Evolutionary conservation across 768 basidiomycete genomes (phyloP), one percentile per base, ranked within the genome.

Genomic region (Mrakia hoshinonis): DNA sequence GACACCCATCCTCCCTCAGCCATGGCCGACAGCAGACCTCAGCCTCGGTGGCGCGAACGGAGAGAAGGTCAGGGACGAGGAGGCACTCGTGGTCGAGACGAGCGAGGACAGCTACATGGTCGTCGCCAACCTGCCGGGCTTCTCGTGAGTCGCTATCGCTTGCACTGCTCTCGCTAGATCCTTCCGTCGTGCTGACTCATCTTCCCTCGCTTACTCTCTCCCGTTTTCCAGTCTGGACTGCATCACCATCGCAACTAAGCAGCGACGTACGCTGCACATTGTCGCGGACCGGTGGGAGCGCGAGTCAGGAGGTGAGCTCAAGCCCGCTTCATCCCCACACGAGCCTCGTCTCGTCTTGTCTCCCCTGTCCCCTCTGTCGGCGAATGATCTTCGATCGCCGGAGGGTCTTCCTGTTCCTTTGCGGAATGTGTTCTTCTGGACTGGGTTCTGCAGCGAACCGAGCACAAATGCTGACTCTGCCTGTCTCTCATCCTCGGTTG

Each of bases 201-300:
- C 15, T 39, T 10, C 46, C 26, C n/a, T 54, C 1, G n/a, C 26
- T 39, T 31, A 38, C 49, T 47, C 20, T 31, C 26, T 64, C 26
- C 34, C 11, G 9, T 34, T 20, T n/a, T 22, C n/a, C 36, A 73
- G 72, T 5, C 60, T 68, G 22, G 72, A 73, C 52, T 68, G 60
- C 51, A 73, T 73, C 67, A 73, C 72, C 22, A 47, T 73, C 10
- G 67, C 72, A 0, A 73, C 67, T n/a, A 73, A 73, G 51, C 47
- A 47, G 18, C 48, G 61, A 36, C 48, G 67, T 4, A 73, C 72
- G 39, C 61, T 73, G 11, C 72, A 73, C 49, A 73, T 73, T 29
- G 61, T 73, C 9, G 72, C 72, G 7, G 72, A 73, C 62, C 66
- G 67, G 24, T 73, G 72, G 72, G 67, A 72, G 51, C 34, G 61